Base-by-base conservation (phyloP, 116 monocot genomes). In the Trichopus zeylanicus region DNA sequence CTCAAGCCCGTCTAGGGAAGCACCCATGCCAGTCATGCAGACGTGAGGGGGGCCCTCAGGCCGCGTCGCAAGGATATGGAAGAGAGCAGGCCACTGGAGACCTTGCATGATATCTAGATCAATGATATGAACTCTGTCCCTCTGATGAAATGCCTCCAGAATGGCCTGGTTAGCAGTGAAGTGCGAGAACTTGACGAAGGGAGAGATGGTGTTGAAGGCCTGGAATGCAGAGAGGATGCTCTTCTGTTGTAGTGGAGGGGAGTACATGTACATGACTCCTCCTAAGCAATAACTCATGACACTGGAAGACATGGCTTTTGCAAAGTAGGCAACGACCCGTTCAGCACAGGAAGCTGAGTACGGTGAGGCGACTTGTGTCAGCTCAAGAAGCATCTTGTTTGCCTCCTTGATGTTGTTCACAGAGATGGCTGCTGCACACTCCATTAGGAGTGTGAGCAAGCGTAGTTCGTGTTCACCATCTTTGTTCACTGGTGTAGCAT, bases 151-250 rank as follows among this genome's bases (percentile, higher is more conserved):
- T 13, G 77, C 67, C 49, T 82, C 82, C 0, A 77, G 51, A 16
- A 82, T 82, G 27, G 77, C 67, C 26, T 82, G 82, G 60, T 82
- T 82, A 21, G 82, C 70, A 1, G 82, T 82, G 67, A 82, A 77
- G 59, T 82, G 82, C 1, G 74, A 57, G 49, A 82, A 82, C 26
- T 77, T 63, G 65, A 69, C 31, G 70, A 70, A 71, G 16, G 75
- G 75, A 19, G 80, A 52, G 58, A 75, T 48, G 48, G 61, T 68
- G 68, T 73, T 59, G 55, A 72, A 68, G 7, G 62, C 22, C 26
- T 73, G 67, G 68, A 78, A 78, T 5, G 68, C 39, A 1, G 55
- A 10, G 5, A 67, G 52, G 30, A 67, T 53, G 67, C 2, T 26
- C 28, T 54, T 48, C 37, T 55, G 49, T 10, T 59, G 57, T 5